Evolutionary conservation across 495 filamentous ascomycete species (phyloP).

Genomic region (Evernia prunastri): DNA sequence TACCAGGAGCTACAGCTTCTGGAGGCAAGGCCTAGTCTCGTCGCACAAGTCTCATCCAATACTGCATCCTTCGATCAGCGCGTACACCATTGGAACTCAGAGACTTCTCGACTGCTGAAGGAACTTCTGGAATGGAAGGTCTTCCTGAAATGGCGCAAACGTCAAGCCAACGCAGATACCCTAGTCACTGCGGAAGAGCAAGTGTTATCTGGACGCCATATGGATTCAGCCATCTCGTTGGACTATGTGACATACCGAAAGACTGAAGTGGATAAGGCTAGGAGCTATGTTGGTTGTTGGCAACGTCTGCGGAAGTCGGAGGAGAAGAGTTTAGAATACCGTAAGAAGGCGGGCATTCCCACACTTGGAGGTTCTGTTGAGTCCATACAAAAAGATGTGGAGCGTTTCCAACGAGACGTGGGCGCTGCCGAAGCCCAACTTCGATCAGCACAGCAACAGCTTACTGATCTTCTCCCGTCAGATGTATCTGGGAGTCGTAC

Average conservation of each 20-base stretch:
- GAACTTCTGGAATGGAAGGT: conserved; percentile 9
- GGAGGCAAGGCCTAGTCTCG: background rate
- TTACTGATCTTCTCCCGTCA: background rate
- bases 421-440: background rate
- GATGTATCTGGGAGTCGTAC: background rate
- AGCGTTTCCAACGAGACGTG: background rate
- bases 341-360: background rate
- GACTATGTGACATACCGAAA: background rate
- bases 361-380: background rate
- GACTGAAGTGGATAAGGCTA: background rate
- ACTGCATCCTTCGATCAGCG: background rate
- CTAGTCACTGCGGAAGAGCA: background rate
- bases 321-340: background rate
- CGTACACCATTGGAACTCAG: background rate
- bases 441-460: background rate
- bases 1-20: conserved; percentile 7
- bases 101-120: conserved; percentile 1
- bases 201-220: background rate
- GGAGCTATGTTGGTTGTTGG: background rate
- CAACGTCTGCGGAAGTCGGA: background rate
- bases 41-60: background rate
- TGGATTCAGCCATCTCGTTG: background rate
- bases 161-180: too few species aligned
- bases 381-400: background rate
- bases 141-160: background rate